Base-by-base conservation (phyloP, 306 rosid genomes). In the Castanea mollissima region DNA sequence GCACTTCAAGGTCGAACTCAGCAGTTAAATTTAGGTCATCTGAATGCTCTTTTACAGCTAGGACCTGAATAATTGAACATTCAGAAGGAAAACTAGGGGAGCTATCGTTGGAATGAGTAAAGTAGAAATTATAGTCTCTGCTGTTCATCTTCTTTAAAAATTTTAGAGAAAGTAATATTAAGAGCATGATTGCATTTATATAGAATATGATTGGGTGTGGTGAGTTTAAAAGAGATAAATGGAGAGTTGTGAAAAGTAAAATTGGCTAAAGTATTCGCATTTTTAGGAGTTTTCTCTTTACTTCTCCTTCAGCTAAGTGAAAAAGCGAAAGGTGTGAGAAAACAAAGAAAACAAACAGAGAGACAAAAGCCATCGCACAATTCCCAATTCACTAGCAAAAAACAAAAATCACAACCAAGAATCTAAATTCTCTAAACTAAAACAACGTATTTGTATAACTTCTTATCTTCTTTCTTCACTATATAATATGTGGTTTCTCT, bases 101-200 rank as follows among this genome's bases (percentile, higher is more conserved):
- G 1, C 34, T 0, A 2, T 7, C 9, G 69, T 77, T 38, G 3
- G 11, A 7, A 77, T 2, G 57, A 32, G 73, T 31, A 38, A 29
- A 87, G 41, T 71, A 84, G 68, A 84, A 58, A 62, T 76, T 21
- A n/a, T 69, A 76, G 14, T 25, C 29, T 34, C 1, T 0, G 44
- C 86, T 81, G 0, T 0, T 6, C 14, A 0, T 0, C 3, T 74
- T 0, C 5, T 15, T 15, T 9, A 35, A 46, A 10, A 11, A 49
- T 11, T 51, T 1, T 0, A 2, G 87, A 83, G 2, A 41, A 20
- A 1, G 23, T 73, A 14, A 49, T 20, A 18, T 6, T 5, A 38
- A 38, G 44, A 38, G 44, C 10, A 38, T 38, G 44, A 38, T 38
- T 38, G 44, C 44, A 38, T 38, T 38, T 38, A 65, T 3, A 54